A percentile compares a stretch with the other conserved stretches of the same genome.
Evolutionary conservation across 352 stramenopile species (phyloP).

Genomic region (Blastocystis sp.): DNA sequence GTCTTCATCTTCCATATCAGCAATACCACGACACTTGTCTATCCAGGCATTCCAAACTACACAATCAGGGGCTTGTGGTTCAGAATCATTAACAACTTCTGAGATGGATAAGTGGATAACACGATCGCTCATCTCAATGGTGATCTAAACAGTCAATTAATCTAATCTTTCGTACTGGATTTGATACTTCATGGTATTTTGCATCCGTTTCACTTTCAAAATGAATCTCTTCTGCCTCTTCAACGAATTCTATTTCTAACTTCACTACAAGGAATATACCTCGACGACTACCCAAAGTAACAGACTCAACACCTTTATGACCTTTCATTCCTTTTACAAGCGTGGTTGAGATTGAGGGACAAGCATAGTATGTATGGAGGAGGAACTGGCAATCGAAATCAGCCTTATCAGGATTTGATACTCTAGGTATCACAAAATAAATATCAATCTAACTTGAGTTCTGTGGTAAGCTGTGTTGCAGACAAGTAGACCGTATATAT

Average conservation of each 20-base stretch:
- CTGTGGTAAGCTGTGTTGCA: background rate
- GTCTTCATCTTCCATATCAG: constrained; percentile 58
- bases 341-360: constrained; percentile 27
- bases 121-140: constrained; percentile 18
- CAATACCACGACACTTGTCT: constrained; percentile 24
- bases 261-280: background rate
- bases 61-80: background rate
- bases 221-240: background rate
- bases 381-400: constrained; percentile 34
- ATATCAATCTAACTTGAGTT: background rate
- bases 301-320: constrained; percentile 1
- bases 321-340: background rate
- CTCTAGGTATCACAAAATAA: background rate
- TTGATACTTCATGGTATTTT: background rate
- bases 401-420: background rate
- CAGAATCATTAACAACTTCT: background rate
- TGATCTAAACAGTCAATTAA: background rate
- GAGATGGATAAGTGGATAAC: background rate
- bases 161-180: background rate
- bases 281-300: background rate
- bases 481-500: background rate
- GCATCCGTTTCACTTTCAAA: constrained; percentile 19
- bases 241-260: constrained; percentile 17
- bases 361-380: constrained; percentile 26
- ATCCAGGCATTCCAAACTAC: constrained; percentile 59